Base-by-base conservation (phyloP, 2,329 filamentous ascomycete genomes). In the Beauveria sp. region DNA sequence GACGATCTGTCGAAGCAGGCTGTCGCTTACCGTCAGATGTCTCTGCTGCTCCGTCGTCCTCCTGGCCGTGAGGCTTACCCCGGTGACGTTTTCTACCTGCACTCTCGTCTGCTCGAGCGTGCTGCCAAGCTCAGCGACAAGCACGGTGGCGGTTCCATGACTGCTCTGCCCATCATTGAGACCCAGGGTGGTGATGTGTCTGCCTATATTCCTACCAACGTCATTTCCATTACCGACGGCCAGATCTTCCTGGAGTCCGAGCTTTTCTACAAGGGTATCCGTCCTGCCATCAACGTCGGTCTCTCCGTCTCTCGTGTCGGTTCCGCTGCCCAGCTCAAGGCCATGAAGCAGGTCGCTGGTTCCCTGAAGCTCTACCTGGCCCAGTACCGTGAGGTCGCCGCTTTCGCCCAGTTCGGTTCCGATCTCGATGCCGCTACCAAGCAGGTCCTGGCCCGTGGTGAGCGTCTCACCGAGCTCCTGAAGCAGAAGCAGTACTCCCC, bases 311-410 rank as follows among this genome's bases (percentile, higher is more conserved):
- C 94, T 71, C 94, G 94, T 91, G 94, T 99, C 88, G 94, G 94
- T 78, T 99, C 94, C 75, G 91, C 94, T 78, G 94, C 94, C 77
- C 94, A 99, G 87, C 87, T 97, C 79, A 99, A 97, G 91, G 92
- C 94, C 82, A 99, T 99, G 94, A 99, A 99, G 88, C 94, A 99
- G 86, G 94, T 99, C 72, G 94, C 94, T 75, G 94, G 94, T 87
- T 97, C 93, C 70, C 85, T 99, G 76, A 99, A 99, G 88, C 92
- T 99, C 72, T 99, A 97, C 92, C 91, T 99, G 90, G 94, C 94
- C 73, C 94, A 99, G 84, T 99, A 99, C 88, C 94, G 94, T 94
- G 94, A 99, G 82, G 94, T 99, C 67, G 94, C 94, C 74, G 94
- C 94, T 71, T 99, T 99, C 82, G 93, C 94, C 72, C 94, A 99